Percentiles rank a stretch among this genome's conserved stretches.
These are phyloP conservation scores for Medicago truncatula DNA, from an alignment of 306 rosid species.

Conservation along the genomic window DNA sequence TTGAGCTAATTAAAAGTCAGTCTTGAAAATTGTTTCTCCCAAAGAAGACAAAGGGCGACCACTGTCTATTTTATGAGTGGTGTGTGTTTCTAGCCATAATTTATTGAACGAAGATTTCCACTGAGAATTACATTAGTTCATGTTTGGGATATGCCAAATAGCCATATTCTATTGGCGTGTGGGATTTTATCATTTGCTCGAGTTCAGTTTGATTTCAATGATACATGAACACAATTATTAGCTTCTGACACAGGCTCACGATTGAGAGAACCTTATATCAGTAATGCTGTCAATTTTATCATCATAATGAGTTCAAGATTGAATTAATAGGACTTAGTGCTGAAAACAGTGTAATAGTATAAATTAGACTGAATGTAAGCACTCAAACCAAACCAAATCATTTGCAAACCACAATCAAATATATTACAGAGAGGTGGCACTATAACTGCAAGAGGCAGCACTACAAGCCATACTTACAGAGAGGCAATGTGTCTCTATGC, in stretches of 20 bases:
- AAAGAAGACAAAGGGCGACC: too few relatives aligned
- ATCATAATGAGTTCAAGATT: neutral
- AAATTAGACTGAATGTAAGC: neutral
- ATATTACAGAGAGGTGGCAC: constrained; percentile 57
- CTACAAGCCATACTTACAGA: constrained; percentile 50
- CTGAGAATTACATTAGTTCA: neutral
- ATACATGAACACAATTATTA: too few relatives aligned
- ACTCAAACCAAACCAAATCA: constrained; percentile 39
- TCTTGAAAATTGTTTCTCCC: too few relatives aligned
- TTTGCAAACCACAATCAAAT: constrained; percentile 44
- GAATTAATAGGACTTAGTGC: neutral
- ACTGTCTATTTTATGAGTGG: too few relatives aligned
- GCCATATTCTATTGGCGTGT: neutral
- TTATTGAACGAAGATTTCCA: neutral
- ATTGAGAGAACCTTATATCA: too few relatives aligned
- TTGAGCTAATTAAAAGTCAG: too few relatives aligned
- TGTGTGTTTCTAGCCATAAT: neutral
- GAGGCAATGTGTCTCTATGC: constrained; percentile 58
- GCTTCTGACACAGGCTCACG: too few relatives aligned
- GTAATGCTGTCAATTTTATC: too few relatives aligned
- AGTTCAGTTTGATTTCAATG: neutral
- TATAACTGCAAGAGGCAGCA: constrained; percentile 56
- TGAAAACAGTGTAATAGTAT: neutral
- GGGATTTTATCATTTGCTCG: neutral
- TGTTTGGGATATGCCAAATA: neutral